phyloP scores from a whole-genome alignment of 1,284 basidiomycete species.

The Takashimella tepidaria region DNA sequence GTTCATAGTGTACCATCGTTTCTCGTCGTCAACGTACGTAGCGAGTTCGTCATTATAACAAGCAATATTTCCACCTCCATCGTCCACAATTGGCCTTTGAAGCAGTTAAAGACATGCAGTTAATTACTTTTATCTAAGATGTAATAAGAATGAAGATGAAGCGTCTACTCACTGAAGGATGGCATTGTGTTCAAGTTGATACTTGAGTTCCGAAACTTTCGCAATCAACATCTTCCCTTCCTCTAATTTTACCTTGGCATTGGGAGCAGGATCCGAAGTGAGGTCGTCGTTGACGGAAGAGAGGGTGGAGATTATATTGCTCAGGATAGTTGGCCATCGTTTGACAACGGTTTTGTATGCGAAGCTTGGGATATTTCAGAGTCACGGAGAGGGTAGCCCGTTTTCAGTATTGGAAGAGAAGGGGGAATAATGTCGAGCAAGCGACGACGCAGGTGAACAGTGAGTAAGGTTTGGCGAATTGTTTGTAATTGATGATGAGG shows the following conservation, averaged over 20 bases:
- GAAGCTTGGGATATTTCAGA: slow-evolving; percentile 15
- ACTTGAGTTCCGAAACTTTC: slow-evolving; percentile 73
- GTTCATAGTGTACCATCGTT: slow-evolving; percentile 85
- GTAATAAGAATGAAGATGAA: neutral
- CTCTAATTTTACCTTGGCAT: slow-evolving; percentile 41
- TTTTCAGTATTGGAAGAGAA: too few relatives aligned
- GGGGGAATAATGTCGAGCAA: neutral
- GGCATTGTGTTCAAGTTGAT: slow-evolving; percentile 80
- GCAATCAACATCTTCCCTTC: slow-evolving; percentile 79
- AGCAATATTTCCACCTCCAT: slow-evolving; percentile 63
- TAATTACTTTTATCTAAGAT: slow-evolving; percentile 1
- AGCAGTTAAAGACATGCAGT: neutral
- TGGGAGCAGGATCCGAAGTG: slow-evolving; percentile 25
- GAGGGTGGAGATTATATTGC: slow-evolving; percentile 68
- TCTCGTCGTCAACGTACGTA: slow-evolving; percentile 53
- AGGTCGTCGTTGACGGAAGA: slow-evolving; percentile 58
- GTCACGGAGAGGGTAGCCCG: too few relatives aligned
- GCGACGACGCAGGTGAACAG: slow-evolving; percentile 32
- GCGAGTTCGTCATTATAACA: slow-evolving; percentile 71
- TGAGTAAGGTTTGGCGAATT: neutral
- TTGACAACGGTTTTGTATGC: slow-evolving; percentile 40
- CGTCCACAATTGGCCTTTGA: slow-evolving; percentile 61
- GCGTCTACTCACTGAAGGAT: slow-evolving; percentile 58
- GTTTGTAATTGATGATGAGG: neutral
- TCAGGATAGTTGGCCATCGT: slow-evolving; percentile 82